Percentiles rank a stretch among this genome's conserved stretches.
Conservation (phyloP, 2,329 filamentous ascomycete genomes). For the Neodidymelliopsis sp. region DNA sequence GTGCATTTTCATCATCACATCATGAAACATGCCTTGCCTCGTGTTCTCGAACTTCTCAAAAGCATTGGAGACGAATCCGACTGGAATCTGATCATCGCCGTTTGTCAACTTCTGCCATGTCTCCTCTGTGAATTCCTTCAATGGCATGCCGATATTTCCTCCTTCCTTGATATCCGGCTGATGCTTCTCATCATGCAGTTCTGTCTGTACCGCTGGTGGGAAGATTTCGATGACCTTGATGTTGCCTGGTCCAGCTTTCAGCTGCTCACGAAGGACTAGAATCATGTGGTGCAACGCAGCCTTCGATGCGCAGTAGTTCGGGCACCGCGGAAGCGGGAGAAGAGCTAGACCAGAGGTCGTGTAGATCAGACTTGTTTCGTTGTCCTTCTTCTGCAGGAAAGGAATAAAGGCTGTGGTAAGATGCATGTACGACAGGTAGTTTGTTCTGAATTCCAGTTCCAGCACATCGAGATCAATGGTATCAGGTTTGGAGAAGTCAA, state of each 20-base stretch:
- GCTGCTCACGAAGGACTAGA: constrained; percentile 59
- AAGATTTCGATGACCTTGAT: constrained; percentile 64
- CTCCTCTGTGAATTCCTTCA: constrained; percentile 60
- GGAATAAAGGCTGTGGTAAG: constrained; percentile 60
- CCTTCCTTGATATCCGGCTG: constrained; percentile 62
- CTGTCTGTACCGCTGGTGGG: constrained; percentile 64
- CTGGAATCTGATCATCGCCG: constrained; percentile 61
- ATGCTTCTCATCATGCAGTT: constrained; percentile 63
- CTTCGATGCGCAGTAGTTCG: constrained; percentile 64
- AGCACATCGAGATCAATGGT: constrained; percentile 55
- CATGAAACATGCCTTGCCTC: constrained; percentile 52
- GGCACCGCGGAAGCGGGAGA: constrained; percentile 56
- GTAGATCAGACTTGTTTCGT: constrained; percentile 54
- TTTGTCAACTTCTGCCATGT: constrained; percentile 56
- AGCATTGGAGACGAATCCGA: constrained; percentile 53
- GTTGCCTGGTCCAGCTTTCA: constrained; percentile 54
- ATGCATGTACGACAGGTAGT: constrained; percentile 59
- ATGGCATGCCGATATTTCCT: constrained; percentile 60
- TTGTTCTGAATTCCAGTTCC: constrained; percentile 58
- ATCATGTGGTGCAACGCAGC: constrained; percentile 64
- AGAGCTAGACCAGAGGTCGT: constrained; percentile 61
- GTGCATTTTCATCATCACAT: constrained; percentile 31
- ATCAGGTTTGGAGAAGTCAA: constrained; percentile 59
- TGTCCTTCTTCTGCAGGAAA: constrained; percentile 55
- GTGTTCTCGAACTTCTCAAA: constrained; percentile 58